Base-by-base conservation (phyloP, 1,284 basidiomycete genomes). In the Gomphus bonarii region DNA sequence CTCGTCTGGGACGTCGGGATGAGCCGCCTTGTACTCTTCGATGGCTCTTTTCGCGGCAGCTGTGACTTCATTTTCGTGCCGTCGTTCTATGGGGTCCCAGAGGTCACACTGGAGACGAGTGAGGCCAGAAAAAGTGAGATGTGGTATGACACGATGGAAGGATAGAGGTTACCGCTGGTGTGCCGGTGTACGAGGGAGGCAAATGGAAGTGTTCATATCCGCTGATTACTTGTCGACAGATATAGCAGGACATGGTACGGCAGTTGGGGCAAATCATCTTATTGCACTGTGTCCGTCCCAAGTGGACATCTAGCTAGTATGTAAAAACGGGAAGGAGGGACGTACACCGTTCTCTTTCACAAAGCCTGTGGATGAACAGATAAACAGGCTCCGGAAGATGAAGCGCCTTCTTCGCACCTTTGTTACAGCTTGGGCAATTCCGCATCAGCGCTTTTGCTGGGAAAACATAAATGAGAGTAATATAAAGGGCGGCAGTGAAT, bases 161-260 rank as follows among this genome's bases (percentile, higher is more conserved):
- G 46, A n/a, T 30, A 31, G 30, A 11, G 9, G 14, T 35, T 48
- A 50, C 55, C 35, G 35, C 46, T 3, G 20, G 18, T 36, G 9
- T 50, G 10, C 31, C 33, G 6, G 31, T 20, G n/a, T 56, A 49
- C 1, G 46, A 47, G 16, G 46, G 40, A n/a, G 46, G 33, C 53
- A 81, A 74, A 53, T 80, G 70, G 65, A 93, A 93, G 65, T 94
- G 91, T 0, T 86, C 82, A 65, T 93, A 93, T 0, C 88, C 86
- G 1, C 59, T 69, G 42, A 92, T 84, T 33, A 82, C 63, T 63
- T 85, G 65, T 20, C 86, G 78, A 66, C 90, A 93, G 14, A 88
- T 73, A 65, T 92, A 92, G 67, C 90, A 93, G 0, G 83, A 88
- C 28, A 85, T 42, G 0, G 87, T 82, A 3, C 56, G 59, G 63